phyloP scores from a whole-genome alignment of 2,329 filamentous ascomycete species.

The Teratosphaeria destructans region DNA sequence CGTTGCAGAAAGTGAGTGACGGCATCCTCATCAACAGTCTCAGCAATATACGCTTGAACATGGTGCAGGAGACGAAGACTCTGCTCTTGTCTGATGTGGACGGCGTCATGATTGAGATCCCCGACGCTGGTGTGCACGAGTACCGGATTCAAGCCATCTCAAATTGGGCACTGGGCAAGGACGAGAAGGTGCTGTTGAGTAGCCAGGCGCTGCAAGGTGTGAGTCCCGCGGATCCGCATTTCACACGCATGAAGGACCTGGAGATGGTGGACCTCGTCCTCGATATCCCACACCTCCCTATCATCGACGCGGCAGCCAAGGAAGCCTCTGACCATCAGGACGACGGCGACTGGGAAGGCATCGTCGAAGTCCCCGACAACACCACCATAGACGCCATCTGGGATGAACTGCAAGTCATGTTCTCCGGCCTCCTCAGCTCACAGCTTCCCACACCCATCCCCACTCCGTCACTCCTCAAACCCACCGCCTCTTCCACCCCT shows the following conservation, averaged over 20 bases:
- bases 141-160: slow-evolving; percentile 75
- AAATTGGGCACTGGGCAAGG: slow-evolving; percentile 68
- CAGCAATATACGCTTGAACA: slow-evolving; percentile 51
- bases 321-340: not conserved
- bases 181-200: slow-evolving; percentile 76
- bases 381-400: slow-evolving; percentile 37
- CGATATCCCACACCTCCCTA: slow-evolving; percentile 29
- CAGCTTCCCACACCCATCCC: not conserved
- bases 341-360: not conserved
- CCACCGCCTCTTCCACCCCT: not conserved
- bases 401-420: slow-evolving; percentile 40
- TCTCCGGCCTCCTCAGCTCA: slow-evolving; percentile 28
- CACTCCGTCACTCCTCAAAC: not conserved
- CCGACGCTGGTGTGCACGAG: slow-evolving; percentile 28
- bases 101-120: slow-evolving; percentile 13
- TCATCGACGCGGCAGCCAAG: not conserved
- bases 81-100: slow-evolving; percentile 21
- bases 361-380: slow-evolving; percentile 7
- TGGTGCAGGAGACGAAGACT: slow-evolving; percentile 52
- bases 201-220: slow-evolving; percentile 57
- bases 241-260: slow-evolving; percentile 64
- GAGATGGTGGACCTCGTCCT: slow-evolving; percentile 65
- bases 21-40: slow-evolving; percentile 52
- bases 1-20: slow-evolving; percentile 47
- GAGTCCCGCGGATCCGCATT: slow-evolving; percentile 71